phyloP scores from a whole-genome alignment of 2,329 filamentous ascomycete species.

The Basipetospora chlamydospora region DNA sequence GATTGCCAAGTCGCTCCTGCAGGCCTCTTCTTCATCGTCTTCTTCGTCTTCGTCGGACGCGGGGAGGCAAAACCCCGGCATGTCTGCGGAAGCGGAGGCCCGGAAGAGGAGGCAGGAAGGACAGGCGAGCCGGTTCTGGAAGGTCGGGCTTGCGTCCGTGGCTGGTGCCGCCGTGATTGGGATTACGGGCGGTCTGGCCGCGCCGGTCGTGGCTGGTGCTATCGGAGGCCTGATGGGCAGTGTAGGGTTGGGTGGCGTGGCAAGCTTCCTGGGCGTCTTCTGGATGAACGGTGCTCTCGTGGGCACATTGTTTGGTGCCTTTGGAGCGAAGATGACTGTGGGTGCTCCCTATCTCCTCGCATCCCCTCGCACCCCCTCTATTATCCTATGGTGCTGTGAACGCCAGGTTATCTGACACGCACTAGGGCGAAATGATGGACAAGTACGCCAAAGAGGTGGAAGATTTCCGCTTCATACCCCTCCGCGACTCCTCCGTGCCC shows the following conservation, averaged over 20 bases:
- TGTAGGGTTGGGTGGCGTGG: conserved; percentile 71
- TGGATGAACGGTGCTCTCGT: conserved; percentile 78
- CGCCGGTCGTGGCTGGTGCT: conserved; percentile 73
- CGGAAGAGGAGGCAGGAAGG: conserved; percentile 60
- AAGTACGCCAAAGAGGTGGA: conserved; percentile 77
- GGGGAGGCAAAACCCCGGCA: conserved; percentile 23
- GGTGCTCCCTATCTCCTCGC: conserved; percentile 8
- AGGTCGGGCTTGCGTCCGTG: conserved; percentile 77
- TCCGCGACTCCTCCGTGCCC: conserved; percentile 18
- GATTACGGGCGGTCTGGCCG: conserved; percentile 79
- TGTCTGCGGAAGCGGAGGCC: conserved; percentile 65
- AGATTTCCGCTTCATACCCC: conserved; percentile 65
- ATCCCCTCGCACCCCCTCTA: no score
- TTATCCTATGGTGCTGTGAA: no score
- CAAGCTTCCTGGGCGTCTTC: conserved; percentile 72
- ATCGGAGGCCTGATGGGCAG: conserved; percentile 74
- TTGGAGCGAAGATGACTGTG: conserved; percentile 60
- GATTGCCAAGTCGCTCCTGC: conserved; percentile 60
- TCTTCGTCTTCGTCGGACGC: conserved; percentile 27
- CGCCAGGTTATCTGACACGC: background rate
- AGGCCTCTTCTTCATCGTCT: no score
- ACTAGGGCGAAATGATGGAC: conserved; percentile 65
- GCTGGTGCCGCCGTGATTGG: conserved; percentile 85
- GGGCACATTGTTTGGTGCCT: conserved; percentile 77
- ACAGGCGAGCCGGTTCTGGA: conserved; percentile 62